Evolutionary conservation across 2,329 filamentous ascomycete genomes (phyloP).

Genomic region (Endocalyx cinctus): DNA sequence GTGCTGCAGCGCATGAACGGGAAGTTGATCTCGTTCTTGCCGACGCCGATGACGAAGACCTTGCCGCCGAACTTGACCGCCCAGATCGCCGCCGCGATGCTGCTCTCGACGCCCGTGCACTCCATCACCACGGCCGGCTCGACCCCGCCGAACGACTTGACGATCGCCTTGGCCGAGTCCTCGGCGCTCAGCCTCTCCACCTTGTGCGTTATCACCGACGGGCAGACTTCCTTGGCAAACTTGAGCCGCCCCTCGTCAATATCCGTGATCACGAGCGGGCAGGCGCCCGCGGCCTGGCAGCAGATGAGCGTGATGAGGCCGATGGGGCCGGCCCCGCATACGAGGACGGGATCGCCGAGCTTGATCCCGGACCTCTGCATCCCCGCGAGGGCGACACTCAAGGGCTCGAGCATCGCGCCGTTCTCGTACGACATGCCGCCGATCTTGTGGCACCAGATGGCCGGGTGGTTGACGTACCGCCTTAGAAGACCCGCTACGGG

Average conservation of each 20-base stretch:
- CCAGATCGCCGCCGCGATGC: constrained; percentile 81
- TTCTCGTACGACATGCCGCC: constrained; percentile 88
- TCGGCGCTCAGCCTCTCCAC: constrained; percentile 65
- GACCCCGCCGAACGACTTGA: constrained; percentile 68
- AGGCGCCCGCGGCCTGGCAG: constrained; percentile 79
- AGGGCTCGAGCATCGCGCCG: constrained; percentile 83
- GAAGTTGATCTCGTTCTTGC: constrained; percentile 90
- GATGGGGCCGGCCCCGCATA: constrained; percentile 92
- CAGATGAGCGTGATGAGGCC: constrained; percentile 85
- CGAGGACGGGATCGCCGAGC: constrained; percentile 80
- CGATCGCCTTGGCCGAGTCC: constrained; percentile 64
- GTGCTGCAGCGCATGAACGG: constrained; percentile 93
- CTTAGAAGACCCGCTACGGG: constrained; percentile 82
- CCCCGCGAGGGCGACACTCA: constrained; percentile 83
- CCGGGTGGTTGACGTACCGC: constrained; percentile 92
- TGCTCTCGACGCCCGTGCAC: constrained; percentile 92
- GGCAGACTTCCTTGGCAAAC: constrained; percentile 81
- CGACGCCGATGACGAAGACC: constrained; percentile 94
- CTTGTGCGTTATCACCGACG: constrained; percentile 75
- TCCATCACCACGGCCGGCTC: constrained; percentile 82
- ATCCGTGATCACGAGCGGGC: constrained; percentile 89
- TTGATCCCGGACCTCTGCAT: constrained; percentile 77
- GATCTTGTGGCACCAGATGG: constrained; percentile 94
- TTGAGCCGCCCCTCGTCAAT: constrained; percentile 80
- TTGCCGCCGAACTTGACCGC: constrained; percentile 92